A percentile compares a stretch with the other conserved stretches of the same genome.
These are phyloP conservation scores for Yamadazyma endophytica DNA, from an alignment of 805 yeast species.

Conservation along the genomic window DNA sequence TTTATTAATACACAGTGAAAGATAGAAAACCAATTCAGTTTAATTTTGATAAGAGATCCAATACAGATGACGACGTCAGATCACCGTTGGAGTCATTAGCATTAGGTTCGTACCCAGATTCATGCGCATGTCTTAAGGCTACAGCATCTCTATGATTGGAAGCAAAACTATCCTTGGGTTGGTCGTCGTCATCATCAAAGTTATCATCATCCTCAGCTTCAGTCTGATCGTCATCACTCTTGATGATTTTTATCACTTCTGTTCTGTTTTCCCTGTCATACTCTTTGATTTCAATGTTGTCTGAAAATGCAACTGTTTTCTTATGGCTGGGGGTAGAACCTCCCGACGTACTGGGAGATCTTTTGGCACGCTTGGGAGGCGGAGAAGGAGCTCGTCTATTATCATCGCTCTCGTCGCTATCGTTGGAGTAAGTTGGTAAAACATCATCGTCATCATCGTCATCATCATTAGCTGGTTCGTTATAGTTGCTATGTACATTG, in stretches of 20 bases:
- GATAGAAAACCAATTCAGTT: no score
- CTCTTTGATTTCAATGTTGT: conserved; percentile 39
- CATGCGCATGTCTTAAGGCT: conserved; percentile 26
- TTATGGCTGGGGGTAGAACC: conserved; percentile 21
- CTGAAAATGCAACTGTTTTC: conserved; percentile 39
- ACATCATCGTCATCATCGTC: conserved; percentile 22
- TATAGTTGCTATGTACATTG: conserved; percentile 1
- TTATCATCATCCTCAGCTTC: conserved; percentile 13
- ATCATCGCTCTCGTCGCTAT: conserved; percentile 16
- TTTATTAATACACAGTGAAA: no score
- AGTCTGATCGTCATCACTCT: conserved; percentile 17
- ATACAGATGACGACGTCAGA: conserved; percentile 13
- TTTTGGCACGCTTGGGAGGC: conserved; percentile 4
- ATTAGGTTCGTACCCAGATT: conserved; percentile 17
- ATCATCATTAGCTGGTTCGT: conserved; percentile 5
- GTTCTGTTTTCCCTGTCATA: conserved; percentile 34
- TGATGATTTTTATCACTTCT: conserved; percentile 17
- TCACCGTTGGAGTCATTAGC: not conserved
- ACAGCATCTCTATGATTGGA: conserved; percentile 27
- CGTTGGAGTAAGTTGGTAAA: conserved; percentile 20
- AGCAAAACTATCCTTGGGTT: conserved; percentile 15
- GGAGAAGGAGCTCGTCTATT: no score
- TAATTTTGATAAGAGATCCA: conserved; percentile 32
- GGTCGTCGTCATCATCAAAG: conserved; percentile 13
- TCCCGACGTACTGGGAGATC: conserved; percentile 18